Base-by-base conservation (phyloP, 352 stramenopile genomes). In the Phytophthora citrophthora region DNA sequence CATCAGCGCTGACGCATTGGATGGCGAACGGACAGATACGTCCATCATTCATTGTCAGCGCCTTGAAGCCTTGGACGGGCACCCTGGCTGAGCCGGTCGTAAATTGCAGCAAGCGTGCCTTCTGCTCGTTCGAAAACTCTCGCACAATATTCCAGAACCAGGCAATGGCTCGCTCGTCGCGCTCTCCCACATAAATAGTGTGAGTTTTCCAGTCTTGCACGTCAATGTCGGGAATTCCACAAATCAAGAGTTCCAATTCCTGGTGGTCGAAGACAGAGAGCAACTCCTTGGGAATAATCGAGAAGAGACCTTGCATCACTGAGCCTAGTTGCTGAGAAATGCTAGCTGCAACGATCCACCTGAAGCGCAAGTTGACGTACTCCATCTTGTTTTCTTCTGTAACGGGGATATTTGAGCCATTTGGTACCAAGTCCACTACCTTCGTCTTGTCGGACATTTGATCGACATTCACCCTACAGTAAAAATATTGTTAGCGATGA, bases 121-220 rank as follows among this genome's bases (percentile, higher is more conserved):
- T 98, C 61, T 99, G 89, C 61, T 98, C 97, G 54, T 97, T 91
- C 3, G 88, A 88, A 31, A 99, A 95, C 49, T 88, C 86, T 45
- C 93, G 86, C 36, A 99, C 82, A 41, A 98, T 96, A 60, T 97
- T 97, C 97, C 97, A 99, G 70, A 99, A 99, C 97, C 96, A 99
- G 27, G 82, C 72, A 48, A 98, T 98, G 59, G 98, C 88, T 69
- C 96, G 90, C 23, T 93, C 80, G 50, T 94, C 86, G 39, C 77
- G 77, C 58, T 92, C 82, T 38, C 85, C 88, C 41, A 94, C 84
- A 83, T 99, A 99, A 75, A 98, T 97, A 53, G 97, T 99, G 73
- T 99, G 96, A 55, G 90, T 89, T 68, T 98, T 97, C 79, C 98
- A 94, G 74, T 99, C 96, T 40, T 91, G 68, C 48, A 98, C 87